phyloP scores from a whole-genome alignment of 2,329 filamentous ascomycete genomes.

The Microdochium bolleyi region DNA sequence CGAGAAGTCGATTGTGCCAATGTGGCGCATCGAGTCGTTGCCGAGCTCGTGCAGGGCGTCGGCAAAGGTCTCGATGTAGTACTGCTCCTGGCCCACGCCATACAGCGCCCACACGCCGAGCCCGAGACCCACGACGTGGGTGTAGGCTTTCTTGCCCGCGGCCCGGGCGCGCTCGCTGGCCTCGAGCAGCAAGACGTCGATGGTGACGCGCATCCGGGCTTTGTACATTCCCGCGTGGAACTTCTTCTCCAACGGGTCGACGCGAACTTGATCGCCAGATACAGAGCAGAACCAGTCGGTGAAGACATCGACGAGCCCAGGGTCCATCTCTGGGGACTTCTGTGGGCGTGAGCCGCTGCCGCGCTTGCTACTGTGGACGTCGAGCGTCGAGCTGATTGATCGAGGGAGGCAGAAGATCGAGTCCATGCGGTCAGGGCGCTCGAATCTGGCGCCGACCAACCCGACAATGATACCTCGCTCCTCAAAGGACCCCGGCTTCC shows the following conservation, averaged over 20 bases:
- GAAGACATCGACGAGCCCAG: constrained; percentile 12
- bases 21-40: constrained; percentile 2
- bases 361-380: not conserved
- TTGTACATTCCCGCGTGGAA: constrained; percentile 16
- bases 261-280: not conserved
- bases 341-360: not conserved
- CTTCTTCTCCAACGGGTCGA: not conserved
- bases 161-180: constrained; percentile 14
- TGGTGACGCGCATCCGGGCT: constrained; percentile 14
- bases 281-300: constrained; percentile 11
- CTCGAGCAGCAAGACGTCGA: constrained; percentile 19
- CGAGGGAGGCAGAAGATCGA: constrained; percentile 3
- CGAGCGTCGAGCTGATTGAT: no score
- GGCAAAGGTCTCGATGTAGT: constrained; percentile 13
- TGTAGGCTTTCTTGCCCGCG: constrained; percentile 13
- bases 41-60: constrained; percentile 7
- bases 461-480: constrained; percentile 20
- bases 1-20: constrained; percentile 16
- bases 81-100: constrained; percentile 6
- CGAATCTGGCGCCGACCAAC: constrained; percentile 22
- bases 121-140: constrained; percentile 22
- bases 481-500: constrained; percentile 12
- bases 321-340: constrained; percentile 6
- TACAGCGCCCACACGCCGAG: constrained; percentile 16
- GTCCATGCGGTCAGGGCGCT: constrained; percentile 20